A percentile compares a stretch with the other conserved stretches of the same genome.
phyloP scores from a whole-genome alignment of 257 asterid species.

The Cruciata laevipes region DNA sequence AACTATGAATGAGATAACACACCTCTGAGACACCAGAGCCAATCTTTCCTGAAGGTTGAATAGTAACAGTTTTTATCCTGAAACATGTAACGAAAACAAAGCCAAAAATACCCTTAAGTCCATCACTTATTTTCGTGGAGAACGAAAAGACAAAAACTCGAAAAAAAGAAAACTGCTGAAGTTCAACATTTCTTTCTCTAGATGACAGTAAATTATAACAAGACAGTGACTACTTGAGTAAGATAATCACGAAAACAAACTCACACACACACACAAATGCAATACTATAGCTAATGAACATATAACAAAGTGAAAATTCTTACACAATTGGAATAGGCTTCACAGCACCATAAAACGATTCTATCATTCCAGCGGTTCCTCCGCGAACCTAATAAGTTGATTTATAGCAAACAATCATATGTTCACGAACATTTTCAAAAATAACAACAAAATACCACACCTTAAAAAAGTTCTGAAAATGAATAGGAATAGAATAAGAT shows the following conservation, averaged over 20 bases:
- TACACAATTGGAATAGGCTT: constrained; percentile 73
- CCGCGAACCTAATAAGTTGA: constrained; percentile 59
- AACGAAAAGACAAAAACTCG: neutral
- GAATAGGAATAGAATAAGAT: neutral
- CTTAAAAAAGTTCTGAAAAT: neutral
- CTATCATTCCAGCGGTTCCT: constrained; percentile 84
- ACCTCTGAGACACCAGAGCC: constrained; percentile 76
- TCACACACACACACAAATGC: neutral
- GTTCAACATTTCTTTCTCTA: neutral
- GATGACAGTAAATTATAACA: neutral
- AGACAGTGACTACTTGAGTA: neutral
- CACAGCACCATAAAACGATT: constrained; percentile 71
- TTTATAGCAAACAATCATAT: neutral
- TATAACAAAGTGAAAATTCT: neutral
- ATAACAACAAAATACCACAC: neutral
- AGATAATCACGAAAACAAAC: neutral
- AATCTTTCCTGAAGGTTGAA: constrained; percentile 55
- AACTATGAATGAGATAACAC: neutral
- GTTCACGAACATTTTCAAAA: neutral
- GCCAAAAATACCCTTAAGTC: neutral
- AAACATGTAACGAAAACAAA: constrained; percentile 10
- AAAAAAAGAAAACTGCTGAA: neutral
- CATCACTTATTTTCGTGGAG: neutral
- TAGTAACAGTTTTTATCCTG: constrained; percentile 52
- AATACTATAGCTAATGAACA: neutral